These are phyloP conservation scores for Polygonum aviculare DNA, from an alignment of 148 eudicot genomes.

Conservation along the genomic window DNA sequence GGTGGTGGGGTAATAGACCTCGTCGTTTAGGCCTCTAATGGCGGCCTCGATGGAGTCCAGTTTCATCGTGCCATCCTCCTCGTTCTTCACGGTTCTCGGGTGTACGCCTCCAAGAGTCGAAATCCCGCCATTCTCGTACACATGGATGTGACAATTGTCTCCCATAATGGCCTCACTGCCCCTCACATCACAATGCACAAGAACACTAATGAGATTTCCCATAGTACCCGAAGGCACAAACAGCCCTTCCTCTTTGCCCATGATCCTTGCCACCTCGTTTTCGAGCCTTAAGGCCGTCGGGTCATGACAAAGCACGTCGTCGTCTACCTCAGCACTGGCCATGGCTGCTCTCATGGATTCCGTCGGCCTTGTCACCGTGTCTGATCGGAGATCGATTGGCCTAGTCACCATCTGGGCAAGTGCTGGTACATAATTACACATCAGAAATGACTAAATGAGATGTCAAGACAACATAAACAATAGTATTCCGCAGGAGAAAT, in stretches of 20 bases:
- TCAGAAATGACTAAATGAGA: not conserved
- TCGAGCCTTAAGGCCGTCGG: constrained; percentile 82
- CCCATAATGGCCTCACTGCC: constrained; percentile 97
- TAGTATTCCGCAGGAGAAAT: not conserved
- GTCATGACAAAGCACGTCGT: constrained; percentile 70
- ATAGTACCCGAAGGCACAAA: constrained; percentile 97
- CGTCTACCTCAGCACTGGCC: constrained; percentile 95
- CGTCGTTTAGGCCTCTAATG: constrained; percentile 57
- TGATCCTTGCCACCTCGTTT: constrained; percentile 59
- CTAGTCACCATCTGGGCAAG: constrained; percentile 38
- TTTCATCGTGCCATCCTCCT: constrained; percentile 84
- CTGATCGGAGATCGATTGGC: constrained; percentile 80
- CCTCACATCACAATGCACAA: constrained; percentile 76
- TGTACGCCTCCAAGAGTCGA: constrained; percentile 91
- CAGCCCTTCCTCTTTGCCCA: constrained; percentile 85
- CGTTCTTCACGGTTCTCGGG: constrained; percentile 80
- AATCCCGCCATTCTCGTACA: constrained; percentile 95
- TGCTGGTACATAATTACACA: not conserved
- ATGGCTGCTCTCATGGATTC: constrained; percentile 82
- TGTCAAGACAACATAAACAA: not conserved
- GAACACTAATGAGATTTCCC: constrained; percentile 90
- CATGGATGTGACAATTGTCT: constrained; percentile 70
- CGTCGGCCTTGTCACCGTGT: constrained; percentile 92
- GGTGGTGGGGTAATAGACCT: constrained; percentile 58
- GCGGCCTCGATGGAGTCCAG: constrained; percentile 66